These are phyloP conservation scores for Breynia disticha DNA, from an alignment of 441 rosid genomes.

Conservation along the genomic window DNA sequence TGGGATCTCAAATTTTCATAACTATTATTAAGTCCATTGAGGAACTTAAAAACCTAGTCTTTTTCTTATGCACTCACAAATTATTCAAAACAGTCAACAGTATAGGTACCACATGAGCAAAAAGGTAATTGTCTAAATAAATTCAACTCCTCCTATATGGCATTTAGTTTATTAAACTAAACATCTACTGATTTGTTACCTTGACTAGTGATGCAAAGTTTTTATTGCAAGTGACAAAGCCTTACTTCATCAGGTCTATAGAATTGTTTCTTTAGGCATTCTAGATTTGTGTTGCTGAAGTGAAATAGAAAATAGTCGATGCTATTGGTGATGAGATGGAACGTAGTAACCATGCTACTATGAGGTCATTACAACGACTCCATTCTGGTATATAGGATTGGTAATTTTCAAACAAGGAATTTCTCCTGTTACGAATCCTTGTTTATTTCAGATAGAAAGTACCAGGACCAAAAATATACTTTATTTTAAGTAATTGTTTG, in stretches of 20 bases:
- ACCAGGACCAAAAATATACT: too few relatives aligned
- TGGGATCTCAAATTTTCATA: background rate
- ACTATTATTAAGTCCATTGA: background rate
- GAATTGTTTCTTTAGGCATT: background rate
- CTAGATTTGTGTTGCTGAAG: too few relatives aligned
- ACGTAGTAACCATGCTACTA: too few relatives aligned
- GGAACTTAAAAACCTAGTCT: too few relatives aligned
- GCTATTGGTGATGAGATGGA: too few relatives aligned
- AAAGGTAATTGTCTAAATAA: background rate
- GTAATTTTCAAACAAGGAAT: too few relatives aligned
- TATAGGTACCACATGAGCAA: background rate
- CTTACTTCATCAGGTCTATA: background rate
- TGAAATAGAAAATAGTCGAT: too few relatives aligned
- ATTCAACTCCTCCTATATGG: background rate
- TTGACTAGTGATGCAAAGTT: background rate
- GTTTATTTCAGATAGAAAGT: too few relatives aligned
- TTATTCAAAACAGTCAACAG: background rate
- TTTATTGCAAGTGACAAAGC: background rate
- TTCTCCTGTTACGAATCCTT: too few relatives aligned
- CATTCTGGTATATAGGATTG: too few relatives aligned
- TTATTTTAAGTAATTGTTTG: too few relatives aligned
- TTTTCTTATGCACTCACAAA: background rate
- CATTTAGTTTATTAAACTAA: background rate
- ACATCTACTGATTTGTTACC: background rate
- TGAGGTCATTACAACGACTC: too few relatives aligned